Evolutionary conservation across 129 eudicot genomes (phyloP).

Genomic region (Mikania micrantha): DNA sequence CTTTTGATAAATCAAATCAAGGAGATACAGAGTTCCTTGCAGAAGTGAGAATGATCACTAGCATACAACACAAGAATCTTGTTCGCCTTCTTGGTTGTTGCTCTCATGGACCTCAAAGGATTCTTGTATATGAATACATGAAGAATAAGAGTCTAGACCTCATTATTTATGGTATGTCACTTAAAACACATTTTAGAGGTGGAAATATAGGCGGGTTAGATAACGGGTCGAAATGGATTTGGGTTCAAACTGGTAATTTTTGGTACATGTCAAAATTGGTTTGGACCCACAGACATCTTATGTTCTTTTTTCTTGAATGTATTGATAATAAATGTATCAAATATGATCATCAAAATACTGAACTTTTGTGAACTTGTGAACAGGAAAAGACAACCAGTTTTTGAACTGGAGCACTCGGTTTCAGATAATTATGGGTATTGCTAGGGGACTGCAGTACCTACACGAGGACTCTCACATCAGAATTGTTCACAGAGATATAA

Average conservation of each 20-base stretch:
- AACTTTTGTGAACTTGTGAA: background rate
- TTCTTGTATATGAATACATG: conserved; percentile 65
- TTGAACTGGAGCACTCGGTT: conserved; percentile 53
- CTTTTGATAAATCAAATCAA: conserved; percentile 53
- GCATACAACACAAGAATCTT: conserved; percentile 70
- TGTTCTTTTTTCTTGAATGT: background rate
- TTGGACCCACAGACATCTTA: background rate
- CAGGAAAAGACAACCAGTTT: conserved; percentile 35
- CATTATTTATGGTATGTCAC: conserved; percentile 42
- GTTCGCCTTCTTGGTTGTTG: conserved; percentile 68
- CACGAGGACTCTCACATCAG: conserved; percentile 72
- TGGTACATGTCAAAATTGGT: background rate
- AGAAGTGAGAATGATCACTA: conserved; percentile 60
- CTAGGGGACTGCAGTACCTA: conserved; percentile 55
- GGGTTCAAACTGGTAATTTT: too few species aligned
- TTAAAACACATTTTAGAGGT: background rate
- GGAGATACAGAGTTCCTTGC: conserved; percentile 60
- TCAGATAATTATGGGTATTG: conserved; percentile 58
- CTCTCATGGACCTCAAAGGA: conserved; percentile 47
- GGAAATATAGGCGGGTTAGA: background rate
- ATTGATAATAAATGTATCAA: background rate
- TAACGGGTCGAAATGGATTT: background rate
- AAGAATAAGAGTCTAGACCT: conserved; percentile 58
- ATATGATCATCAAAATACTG: background rate
- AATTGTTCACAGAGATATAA: conserved; percentile 67